Evolutionary conservation across 2,329 filamentous ascomycete species (phyloP).

Genomic region (Xylaria sp.): DNA sequence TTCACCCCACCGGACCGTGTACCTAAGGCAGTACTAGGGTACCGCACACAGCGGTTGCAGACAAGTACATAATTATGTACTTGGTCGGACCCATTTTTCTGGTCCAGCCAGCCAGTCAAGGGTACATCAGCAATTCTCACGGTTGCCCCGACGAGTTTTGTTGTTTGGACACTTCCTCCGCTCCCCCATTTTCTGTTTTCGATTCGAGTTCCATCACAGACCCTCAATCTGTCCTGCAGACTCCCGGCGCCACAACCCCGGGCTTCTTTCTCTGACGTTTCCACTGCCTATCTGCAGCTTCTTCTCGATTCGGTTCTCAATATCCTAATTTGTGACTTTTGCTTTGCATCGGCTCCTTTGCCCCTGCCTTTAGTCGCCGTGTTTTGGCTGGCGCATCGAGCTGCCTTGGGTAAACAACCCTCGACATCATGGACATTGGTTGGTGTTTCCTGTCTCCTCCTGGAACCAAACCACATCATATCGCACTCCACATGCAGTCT

Average conservation of each 20-base stretch:
- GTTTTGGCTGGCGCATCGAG: slow-evolving; percentile 46
- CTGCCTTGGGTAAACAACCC: slow-evolving; percentile 48
- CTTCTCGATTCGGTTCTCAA: slow-evolving; percentile 11
- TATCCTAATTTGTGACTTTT: slow-evolving; percentile 28
- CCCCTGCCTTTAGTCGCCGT: slow-evolving; percentile 33
- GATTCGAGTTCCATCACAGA: slow-evolving; percentile 39
- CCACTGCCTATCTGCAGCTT: slow-evolving; percentile 35
- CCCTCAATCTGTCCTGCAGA: slow-evolving; percentile 33
- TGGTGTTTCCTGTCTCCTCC: slow-evolving; percentile 31
- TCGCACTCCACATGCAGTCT: slow-evolving; percentile 2
- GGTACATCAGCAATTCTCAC: slow-evolving; percentile 39
- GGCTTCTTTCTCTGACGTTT: slow-evolving; percentile 33
- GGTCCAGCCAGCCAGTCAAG: slow-evolving; percentile 28
- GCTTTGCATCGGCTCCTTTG: slow-evolving; percentile 22
- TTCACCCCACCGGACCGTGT: slow-evolving; percentile 1
- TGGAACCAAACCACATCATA: background rate
- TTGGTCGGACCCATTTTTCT: slow-evolving; percentile 19
- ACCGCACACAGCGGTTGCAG: too few relatives aligned
- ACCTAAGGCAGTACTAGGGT: background rate
- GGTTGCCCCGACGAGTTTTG: slow-evolving; percentile 51
- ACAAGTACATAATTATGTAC: background rate
- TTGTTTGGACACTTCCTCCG: slow-evolving; percentile 46
- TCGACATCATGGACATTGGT: slow-evolving; percentile 45
- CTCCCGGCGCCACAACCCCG: slow-evolving; percentile 37
- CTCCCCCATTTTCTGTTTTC: slow-evolving; percentile 43